Conservation (phyloP, 768 basidiomycete genomes). For the Suillus lakei region DNA sequence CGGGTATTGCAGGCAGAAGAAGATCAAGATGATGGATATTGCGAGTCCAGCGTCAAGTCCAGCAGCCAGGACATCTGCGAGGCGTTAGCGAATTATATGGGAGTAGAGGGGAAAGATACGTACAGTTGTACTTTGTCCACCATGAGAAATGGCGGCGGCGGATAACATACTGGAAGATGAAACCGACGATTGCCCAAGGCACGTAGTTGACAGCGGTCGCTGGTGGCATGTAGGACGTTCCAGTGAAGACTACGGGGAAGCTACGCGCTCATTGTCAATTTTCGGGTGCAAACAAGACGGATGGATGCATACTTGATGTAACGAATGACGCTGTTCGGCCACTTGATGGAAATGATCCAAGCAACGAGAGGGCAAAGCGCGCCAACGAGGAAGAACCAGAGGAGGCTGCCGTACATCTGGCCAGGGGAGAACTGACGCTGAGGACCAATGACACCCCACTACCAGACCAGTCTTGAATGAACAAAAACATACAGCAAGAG, state of each 20-base stretch:
- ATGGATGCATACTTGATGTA: constrained; percentile 55
- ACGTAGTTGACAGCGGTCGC: constrained; percentile 53
- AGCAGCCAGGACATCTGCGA: constrained; percentile 32
- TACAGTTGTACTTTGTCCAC: constrained; percentile 43
- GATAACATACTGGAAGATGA: constrained; percentile 46
- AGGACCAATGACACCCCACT: constrained; percentile 70
- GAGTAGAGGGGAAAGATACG: background rate
- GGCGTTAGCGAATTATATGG: background rate
- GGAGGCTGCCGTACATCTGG: constrained; percentile 48
- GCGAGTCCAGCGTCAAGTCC: constrained; percentile 35
- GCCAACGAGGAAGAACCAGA: constrained; percentile 80
- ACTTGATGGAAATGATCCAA: constrained; percentile 56
- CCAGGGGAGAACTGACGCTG: constrained; percentile 67
- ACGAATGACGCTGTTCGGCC: constrained; percentile 60
- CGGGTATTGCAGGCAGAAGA: constrained; percentile 41
- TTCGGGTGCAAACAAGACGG: background rate
- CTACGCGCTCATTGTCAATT: constrained; percentile 15
- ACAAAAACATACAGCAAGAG: background rate
- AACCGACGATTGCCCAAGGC: constrained; percentile 48
- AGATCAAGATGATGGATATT: constrained; percentile 15
- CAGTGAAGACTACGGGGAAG: constrained; percentile 45
- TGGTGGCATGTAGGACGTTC: constrained; percentile 45
- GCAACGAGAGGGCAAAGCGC: constrained; percentile 57
- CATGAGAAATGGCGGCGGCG: constrained; percentile 35
- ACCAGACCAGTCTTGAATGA: constrained; percentile 15